A percentile compares a stretch with the other conserved stretches of the same genome.
These are phyloP conservation scores for Pisolithus tinctorius DNA, from an alignment of 768 basidiomycete genomes.

Conservation along the genomic window DNA sequence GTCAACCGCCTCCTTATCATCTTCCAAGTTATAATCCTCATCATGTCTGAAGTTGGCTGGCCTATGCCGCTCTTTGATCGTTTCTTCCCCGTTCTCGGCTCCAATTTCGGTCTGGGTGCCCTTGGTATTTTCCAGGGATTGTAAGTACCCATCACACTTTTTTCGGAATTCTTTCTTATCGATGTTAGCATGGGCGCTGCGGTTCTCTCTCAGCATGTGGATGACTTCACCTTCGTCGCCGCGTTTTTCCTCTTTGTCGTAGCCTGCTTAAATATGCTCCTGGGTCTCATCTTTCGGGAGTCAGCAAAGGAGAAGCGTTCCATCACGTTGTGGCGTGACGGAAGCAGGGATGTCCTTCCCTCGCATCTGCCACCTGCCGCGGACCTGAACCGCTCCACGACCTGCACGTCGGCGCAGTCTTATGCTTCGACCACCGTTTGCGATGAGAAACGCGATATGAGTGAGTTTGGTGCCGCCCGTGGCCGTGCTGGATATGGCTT, in stretches of 20 bases:
- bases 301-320: conserved; percentile 56
- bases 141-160: conserved; percentile 34
- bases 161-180: conserved; percentile 3
- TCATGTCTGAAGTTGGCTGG: conserved; percentile 80
- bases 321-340: conserved; percentile 56
- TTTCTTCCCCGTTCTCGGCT: conserved; percentile 83
- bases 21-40: conserved; percentile 72
- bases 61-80: conserved; percentile 72
- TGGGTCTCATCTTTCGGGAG: conserved; percentile 67
- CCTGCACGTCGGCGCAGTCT: conserved; percentile 18
- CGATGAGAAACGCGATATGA: conserved; percentile 21
- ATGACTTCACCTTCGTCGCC: conserved; percentile 83
- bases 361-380: conserved; percentile 23
- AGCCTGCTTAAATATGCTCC: conserved; percentile 82
- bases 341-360: conserved; percentile 45
- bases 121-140: conserved; percentile 85
- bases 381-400: conserved; percentile 18
- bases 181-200: conserved; percentile 55
- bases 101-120: conserved; percentile 78
- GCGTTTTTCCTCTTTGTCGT: conserved; percentile 90
- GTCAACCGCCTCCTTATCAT: conserved; percentile 84
- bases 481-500: conserved; percentile 63
- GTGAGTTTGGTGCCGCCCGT: conserved; percentile 17
- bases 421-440: conserved; percentile 22
- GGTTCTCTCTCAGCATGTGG: conserved; percentile 72